Percentiles rank a stretch among this genome's conserved stretches.
Conservation (phyloP, 2,329 filamentous ascomycete genomes). For the Karstenula rhodostoma region DNA sequence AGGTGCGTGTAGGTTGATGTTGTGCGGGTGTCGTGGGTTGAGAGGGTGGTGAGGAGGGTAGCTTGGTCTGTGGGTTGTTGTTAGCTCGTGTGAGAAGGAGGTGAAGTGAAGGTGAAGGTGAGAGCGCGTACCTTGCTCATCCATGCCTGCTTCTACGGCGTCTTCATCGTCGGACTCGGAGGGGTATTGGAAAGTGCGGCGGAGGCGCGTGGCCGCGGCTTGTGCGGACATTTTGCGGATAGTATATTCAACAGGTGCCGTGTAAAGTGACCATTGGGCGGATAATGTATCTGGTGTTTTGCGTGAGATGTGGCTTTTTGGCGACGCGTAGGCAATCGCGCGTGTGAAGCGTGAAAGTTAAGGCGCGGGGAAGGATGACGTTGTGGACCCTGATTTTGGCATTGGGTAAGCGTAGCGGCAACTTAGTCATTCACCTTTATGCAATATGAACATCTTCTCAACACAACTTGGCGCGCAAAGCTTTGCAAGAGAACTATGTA, state of each 20-base stretch:
- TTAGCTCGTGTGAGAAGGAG: neutral
- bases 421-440: neutral
- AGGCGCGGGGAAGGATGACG: neutral
- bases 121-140: constrained; percentile 71
- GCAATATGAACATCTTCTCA: neutral
- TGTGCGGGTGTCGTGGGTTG: constrained; percentile 47
- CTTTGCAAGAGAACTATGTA: neutral
- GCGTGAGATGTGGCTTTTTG: neutral
- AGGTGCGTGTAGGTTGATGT: constrained; percentile 59
- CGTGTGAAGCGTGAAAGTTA: neutral
- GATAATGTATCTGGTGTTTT: too few relatives aligned
- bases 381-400: constrained; percentile 7
- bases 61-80: constrained; percentile 36
- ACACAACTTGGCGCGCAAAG: neutral
- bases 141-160: constrained; percentile 68
- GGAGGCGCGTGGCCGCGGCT: constrained; percentile 69
- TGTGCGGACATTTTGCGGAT: constrained; percentile 14
- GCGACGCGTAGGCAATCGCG: constrained; percentile 4
- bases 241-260: constrained; percentile 11
- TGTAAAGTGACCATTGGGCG: neutral
- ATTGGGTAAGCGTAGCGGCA: constrained; percentile 3
- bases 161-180: constrained; percentile 63
- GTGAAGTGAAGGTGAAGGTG: neutral
- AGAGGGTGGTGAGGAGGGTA: constrained; percentile 35
- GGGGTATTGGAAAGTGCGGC: constrained; percentile 81